phyloP scores from a whole-genome alignment of 2,329 filamentous ascomycete genomes.

The Calonectria leucothoes region DNA sequence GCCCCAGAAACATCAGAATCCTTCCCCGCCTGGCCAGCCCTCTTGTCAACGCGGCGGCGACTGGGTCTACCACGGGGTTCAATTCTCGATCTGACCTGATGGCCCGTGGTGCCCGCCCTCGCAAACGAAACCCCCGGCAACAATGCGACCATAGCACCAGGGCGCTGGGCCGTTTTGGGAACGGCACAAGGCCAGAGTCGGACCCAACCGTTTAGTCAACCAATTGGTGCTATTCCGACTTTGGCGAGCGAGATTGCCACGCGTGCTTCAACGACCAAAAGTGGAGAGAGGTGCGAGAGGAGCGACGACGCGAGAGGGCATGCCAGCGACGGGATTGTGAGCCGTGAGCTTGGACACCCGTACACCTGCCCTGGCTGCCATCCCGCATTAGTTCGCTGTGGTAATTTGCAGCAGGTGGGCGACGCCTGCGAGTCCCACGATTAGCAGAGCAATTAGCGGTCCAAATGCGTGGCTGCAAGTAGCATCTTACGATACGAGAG shows the following conservation, averaged over 20 bases:
- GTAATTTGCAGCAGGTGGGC: conserved; percentile 2
- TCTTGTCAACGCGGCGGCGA: conserved; percentile 15
- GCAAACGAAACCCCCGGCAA: not conserved
- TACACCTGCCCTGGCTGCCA: not conserved
- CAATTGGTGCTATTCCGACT: conserved; percentile 10
- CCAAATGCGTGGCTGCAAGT: not conserved
- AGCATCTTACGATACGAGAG: not conserved
- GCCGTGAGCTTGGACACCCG: conserved; percentile 1
- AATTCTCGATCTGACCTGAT: conserved; percentile 6
- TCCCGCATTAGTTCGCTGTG: not conserved
- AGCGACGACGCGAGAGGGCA: not conserved
- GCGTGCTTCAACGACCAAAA: conserved; percentile 6
- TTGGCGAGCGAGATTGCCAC: conserved; percentile 24
- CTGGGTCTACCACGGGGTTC: not conserved
- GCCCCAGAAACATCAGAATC: not conserved
- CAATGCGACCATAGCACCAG: not conserved
- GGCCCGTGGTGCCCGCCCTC: conserved; percentile 6
- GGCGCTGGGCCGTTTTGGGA: conserved; percentile 2
- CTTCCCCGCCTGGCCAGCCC: conserved; percentile 31
- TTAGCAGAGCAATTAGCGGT: conserved; percentile 2
- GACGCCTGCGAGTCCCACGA: not conserved
- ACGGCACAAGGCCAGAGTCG: not conserved
- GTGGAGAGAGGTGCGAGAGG: not conserved
- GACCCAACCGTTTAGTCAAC: conserved; percentile 12
- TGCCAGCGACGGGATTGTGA: not conserved